A percentile compares a stretch with the other conserved stretches of the same genome.
These are phyloP conservation scores for Blastobotrys robertii DNA, from an alignment of 805 yeast genomes.

Conservation along the genomic window DNA sequence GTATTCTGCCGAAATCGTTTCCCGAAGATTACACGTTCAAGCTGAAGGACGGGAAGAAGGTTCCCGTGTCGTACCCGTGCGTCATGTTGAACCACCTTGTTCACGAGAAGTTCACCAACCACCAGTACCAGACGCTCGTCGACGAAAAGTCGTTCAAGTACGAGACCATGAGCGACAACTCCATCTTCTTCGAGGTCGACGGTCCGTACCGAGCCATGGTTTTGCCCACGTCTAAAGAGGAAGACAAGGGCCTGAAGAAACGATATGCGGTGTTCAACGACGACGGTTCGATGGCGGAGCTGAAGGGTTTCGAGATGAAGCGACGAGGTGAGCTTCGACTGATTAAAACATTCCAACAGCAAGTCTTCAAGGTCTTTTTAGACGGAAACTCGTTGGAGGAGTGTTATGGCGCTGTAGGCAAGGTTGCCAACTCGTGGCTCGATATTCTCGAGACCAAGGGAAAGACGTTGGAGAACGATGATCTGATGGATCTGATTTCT, in stretches of 20 bases:
- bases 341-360: slow-evolving; percentile 91
- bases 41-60: slow-evolving; percentile 65
- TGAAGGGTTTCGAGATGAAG: slow-evolving; percentile 93
- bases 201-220: slow-evolving; percentile 98
- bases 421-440: slow-evolving; percentile 90
- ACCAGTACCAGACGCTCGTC: slow-evolving; percentile 81
- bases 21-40: slow-evolving; percentile 79
- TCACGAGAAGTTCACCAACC: slow-evolving; percentile 83
- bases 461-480: slow-evolving; percentile 81
- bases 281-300: slow-evolving; percentile 88
- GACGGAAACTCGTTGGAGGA: slow-evolving; percentile 71
- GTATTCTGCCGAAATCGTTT: slow-evolving; percentile 85
- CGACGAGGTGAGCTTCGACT: slow-evolving; percentile 93
- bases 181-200: slow-evolving; percentile 95
- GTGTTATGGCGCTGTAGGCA: slow-evolving; percentile 84
- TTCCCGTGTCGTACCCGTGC: slow-evolving; percentile 83
- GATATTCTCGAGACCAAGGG: slow-evolving; percentile 89
- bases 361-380: slow-evolving; percentile 81
- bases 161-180: slow-evolving; percentile 75
- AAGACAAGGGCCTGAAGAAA: slow-evolving; percentile 92
- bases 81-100: slow-evolving; percentile 92
- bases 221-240: slow-evolving; percentile 93
- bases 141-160: slow-evolving; percentile 63
- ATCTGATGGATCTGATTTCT: slow-evolving; percentile 86
- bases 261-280: slow-evolving; percentile 95